Base-by-base conservation (phyloP, 352 stramenopile genomes). In the Plasmopara muralis region DNA sequence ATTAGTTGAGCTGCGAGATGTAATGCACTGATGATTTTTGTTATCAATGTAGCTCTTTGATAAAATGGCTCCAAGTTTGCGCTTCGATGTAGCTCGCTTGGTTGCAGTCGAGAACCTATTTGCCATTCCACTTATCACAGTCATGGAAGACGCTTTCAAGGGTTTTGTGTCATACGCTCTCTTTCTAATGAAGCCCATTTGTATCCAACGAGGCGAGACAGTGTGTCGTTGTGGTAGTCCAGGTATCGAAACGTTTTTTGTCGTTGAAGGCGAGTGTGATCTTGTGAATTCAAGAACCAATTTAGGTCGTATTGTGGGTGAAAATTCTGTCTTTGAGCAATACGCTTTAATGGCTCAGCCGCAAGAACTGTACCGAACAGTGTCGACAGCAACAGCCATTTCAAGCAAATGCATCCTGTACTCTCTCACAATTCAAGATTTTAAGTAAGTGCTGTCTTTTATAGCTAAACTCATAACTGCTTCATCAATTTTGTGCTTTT, bases 111-210 rank as follows among this genome's bases (percentile, higher is more conserved):
- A 90, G 40, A 86, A 69, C 34, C 68, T 93, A 20, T 87, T 91
- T 44, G 68, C 74, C 12, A 93, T 93, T 55, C 75, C 78, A 20
- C 63, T 93, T 41, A 87, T 93, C 43, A 90, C 83, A 0, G 74
- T 87, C 9, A 91, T 93, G 80, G 83, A 93, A 31, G 82, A 89
- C 45, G 69, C 74, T n/a, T 91, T 91, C 51, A 93, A 93, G 49
- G 83, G 83, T 2, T 93, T 93, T 41, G 83, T 93, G n/a, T 90
- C 78, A 12, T 93, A 91, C 41, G 79, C 79, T 10, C 66, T 93
- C 10, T 93, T 93, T 43, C 61, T 87, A 15, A 64, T 93, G 63
- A 83, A 87, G 43, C 83, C 83, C 4, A 55, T 91, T 45, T 89
- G 64, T 44, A 85, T 91, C 38, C 53, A 74, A 15, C 72, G 68